Evolutionary conservation across 352 stramenopile species (phyloP), one percentile per base, ranked within the genome.

Genomic region (Pythium dissimile): DNA sequence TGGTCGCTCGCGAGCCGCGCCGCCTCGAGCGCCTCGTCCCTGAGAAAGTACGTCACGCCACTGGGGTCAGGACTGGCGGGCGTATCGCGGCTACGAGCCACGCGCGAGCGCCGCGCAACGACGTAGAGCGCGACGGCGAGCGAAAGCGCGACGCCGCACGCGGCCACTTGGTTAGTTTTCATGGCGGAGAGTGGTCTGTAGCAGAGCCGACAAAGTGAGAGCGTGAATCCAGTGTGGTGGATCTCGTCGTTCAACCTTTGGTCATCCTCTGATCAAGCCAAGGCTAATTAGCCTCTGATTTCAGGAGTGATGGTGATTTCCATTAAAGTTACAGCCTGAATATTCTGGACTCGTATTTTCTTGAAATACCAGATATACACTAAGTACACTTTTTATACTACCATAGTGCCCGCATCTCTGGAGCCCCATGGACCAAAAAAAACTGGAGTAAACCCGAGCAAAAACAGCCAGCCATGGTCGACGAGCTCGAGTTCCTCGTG

Each of bases 401-500:
- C 31, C 31, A 35, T 35, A 35, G 8, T 35, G 8, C 8, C 31
- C 31, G 31, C n/a, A n/a, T n/a, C n/a, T n/a, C n/a, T n/a, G n/a
- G n/a, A n/a, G n/a, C n/a, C n/a, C n/a, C n/a, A n/a, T n/a, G n/a
- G n/a, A n/a, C n/a, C n/a, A n/a, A n/a, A n/a, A n/a, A n/a, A n/a
- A n/a, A n/a, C n/a, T n/a, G n/a, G n/a, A n/a, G n/a, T n/a, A n/a
- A n/a, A n/a, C n/a, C n/a, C n/a, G n/a, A n/a, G n/a, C n/a, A n/a
- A n/a, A n/a, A 24, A 6, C n/a, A 23, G 2, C 32, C 12, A 11
- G 27, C 6, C 34, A 81, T 85, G 72, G 58, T 47, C 44, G 70
- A 86, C 64, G 71, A 80, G 46, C 64, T 53, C 46, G 72, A 89
- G 59, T 87, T 92, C 71, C 73, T 95, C 18, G 83, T 92, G 72